Conservation (phyloP, 371 early-diverging fungal genomes). For the Circinella umbellata region DNA sequence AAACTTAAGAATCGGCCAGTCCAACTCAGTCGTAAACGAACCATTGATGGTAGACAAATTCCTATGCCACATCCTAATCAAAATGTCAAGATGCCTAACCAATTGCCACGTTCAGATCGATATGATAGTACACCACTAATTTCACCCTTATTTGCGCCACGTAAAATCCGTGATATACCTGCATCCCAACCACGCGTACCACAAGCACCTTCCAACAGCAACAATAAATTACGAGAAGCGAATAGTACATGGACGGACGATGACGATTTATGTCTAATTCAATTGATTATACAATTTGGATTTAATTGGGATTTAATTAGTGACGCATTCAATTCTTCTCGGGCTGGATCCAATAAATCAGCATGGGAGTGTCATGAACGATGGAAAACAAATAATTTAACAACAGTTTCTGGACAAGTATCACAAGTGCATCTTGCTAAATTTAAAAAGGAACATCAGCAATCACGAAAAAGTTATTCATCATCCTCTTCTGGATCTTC, state of each 20-base stretch:
- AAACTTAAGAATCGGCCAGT: conserved; percentile 35
- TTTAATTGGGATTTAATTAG: conserved; percentile 76
- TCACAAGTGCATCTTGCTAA: conserved; percentile 34
- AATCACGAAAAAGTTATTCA: background rate
- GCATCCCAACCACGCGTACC: conserved; percentile 52
- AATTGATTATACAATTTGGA: conserved; percentile 57
- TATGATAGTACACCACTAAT: conserved; percentile 25
- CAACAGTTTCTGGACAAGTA: conserved; percentile 50
- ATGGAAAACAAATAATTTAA: conserved; percentile 49
- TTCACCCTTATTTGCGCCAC: conserved; percentile 49
- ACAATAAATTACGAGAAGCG: background rate
- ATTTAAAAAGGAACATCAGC: conserved; percentile 30
- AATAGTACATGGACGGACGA: conserved; percentile 62
- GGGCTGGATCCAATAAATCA: conserved; percentile 57
- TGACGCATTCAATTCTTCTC: conserved; percentile 60
- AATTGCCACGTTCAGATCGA: conserved; percentile 36
- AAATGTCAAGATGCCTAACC: conserved; percentile 34
- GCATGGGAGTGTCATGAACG: conserved; percentile 71
- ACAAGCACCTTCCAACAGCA: conserved; percentile 24
- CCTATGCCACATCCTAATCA: conserved; percentile 21
- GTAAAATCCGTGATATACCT: conserved; percentile 51
- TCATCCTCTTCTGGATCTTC: conserved; percentile 19
- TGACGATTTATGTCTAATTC: conserved; percentile 69
- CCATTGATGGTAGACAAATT: conserved; percentile 34
- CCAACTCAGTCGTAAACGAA: conserved; percentile 42